phyloP scores from a whole-genome alignment of 192 early-diverging fungal genomes.

The Fimicolochytrium jonesii region DNA sequence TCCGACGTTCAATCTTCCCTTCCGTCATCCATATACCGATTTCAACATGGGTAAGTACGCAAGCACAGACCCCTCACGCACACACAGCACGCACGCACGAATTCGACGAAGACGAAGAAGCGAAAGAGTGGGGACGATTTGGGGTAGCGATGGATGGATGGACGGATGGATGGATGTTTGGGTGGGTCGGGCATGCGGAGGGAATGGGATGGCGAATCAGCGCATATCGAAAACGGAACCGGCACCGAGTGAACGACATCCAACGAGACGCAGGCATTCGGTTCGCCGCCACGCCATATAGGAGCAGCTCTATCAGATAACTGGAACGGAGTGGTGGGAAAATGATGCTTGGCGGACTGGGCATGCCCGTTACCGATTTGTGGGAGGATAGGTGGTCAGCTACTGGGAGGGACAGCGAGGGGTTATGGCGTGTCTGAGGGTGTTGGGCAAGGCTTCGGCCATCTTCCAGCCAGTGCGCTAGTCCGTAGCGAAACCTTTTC shows the following conservation, averaged over 20 bases:
- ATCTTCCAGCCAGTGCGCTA: too few relatives aligned
- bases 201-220: background rate
- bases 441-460: too few relatives aligned
- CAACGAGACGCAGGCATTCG: background rate
- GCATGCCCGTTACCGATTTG: background rate
- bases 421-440: too few relatives aligned
- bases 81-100: background rate
- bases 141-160: conserved; percentile 1
- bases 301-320: background rate
- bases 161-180: conserved; percentile 14
- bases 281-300: background rate
- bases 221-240: background rate
- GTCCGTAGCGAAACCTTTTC: too few relatives aligned
- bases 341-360: background rate
- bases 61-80: background rate
- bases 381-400: background rate
- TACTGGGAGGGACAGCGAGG: background rate
- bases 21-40: too few relatives aligned
- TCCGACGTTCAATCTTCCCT: too few relatives aligned
- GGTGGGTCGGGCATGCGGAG: background rate
- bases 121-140: background rate
- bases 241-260: background rate
- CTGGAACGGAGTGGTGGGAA: background rate
- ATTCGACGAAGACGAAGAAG: background rate
- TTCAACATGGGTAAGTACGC: background rate